These are phyloP conservation scores for Spergularia azorica DNA, from an alignment of 179 eudicot genomes.

Conservation along the genomic window DNA sequence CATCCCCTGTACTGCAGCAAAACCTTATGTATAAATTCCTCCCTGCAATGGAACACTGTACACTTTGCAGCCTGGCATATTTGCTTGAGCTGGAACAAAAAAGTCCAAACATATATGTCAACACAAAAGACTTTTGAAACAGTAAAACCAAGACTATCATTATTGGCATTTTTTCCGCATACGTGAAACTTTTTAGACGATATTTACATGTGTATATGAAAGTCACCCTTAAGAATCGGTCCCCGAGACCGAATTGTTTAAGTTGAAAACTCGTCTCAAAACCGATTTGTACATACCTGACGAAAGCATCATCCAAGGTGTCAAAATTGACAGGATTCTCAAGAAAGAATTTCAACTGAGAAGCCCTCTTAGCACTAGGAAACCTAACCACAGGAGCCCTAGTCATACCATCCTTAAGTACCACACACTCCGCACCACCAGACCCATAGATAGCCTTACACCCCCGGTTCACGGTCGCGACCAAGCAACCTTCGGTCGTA, in stretches of 20 bases:
- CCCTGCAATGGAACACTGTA: constrained; percentile 30
- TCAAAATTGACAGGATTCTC: constrained; percentile 34
- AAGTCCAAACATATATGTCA: background rate
- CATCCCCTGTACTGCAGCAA: constrained; percentile 28
- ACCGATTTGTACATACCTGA: constrained; percentile 6
- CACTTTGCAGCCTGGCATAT: constrained; percentile 27
- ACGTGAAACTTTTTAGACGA: no score
- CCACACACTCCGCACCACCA: constrained; percentile 22
- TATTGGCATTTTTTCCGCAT: no score
- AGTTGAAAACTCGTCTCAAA: background rate
- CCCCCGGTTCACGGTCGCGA: constrained; percentile 32
- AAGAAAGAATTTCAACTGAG: constrained; percentile 20
- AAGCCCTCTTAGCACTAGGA: constrained; percentile 18
- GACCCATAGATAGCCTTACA: constrained; percentile 29
- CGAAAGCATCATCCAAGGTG: constrained; percentile 13
- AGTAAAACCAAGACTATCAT: no score
- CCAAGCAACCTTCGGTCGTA: constrained; percentile 32
- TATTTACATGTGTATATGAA: no score
- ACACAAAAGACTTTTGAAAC: no score
- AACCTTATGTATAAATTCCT: constrained; percentile 27
- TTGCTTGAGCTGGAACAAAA: constrained; percentile 24
- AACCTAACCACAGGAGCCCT: constrained; percentile 34
- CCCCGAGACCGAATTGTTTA: no score
- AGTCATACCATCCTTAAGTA: constrained; percentile 29
- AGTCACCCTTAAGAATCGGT: no score